phyloP scores from a whole-genome alignment of 345 rosid genomes.

The Atalantia buxifolia region DNA sequence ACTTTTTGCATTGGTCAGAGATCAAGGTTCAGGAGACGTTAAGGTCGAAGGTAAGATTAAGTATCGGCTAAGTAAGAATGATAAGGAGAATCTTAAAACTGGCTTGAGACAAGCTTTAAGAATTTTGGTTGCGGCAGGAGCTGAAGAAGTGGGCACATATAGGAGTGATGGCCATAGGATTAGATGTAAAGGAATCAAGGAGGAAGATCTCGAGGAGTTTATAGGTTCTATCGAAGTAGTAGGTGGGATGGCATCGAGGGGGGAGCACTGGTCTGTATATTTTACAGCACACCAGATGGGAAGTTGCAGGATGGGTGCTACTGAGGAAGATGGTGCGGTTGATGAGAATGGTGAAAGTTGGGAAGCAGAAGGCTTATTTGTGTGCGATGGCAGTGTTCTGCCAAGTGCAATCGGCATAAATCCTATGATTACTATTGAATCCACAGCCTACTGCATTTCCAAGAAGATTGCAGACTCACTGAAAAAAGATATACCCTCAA shows the following conservation, averaged over 20 bases:
- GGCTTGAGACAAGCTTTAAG: conserved; percentile 62
- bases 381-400: conserved; percentile 43
- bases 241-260: conserved; percentile 43
- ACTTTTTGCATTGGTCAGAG: conserved; percentile 42
- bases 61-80: conserved; percentile 34
- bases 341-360: conserved; percentile 61
- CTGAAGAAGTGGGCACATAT: conserved; percentile 70
- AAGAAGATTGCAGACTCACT: conserved; percentile 27
- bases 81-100: conserved; percentile 52
- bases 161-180: conserved; percentile 65
- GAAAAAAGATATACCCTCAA: background rate
- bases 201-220: conserved; percentile 46
- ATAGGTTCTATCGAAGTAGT: conserved; percentile 30
- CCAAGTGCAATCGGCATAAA: conserved; percentile 38
- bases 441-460: conserved; percentile 53
- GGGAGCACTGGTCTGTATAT: conserved; percentile 41
- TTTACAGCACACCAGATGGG: conserved; percentile 74
- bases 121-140: conserved; percentile 74
- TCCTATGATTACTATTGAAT: conserved; percentile 55
- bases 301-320: conserved; percentile 68
- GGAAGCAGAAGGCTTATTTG: conserved; percentile 49
- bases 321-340: conserved; percentile 49
- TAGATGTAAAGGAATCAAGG: conserved; percentile 40
- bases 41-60: conserved; percentile 33
- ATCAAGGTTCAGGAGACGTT: conserved; percentile 40